A percentile compares a stretch with the other conserved stretches of the same genome.
Evolutionary conservation across 768 basidiomycete species (phyloP).

Genomic region (Russula compacta): DNA sequence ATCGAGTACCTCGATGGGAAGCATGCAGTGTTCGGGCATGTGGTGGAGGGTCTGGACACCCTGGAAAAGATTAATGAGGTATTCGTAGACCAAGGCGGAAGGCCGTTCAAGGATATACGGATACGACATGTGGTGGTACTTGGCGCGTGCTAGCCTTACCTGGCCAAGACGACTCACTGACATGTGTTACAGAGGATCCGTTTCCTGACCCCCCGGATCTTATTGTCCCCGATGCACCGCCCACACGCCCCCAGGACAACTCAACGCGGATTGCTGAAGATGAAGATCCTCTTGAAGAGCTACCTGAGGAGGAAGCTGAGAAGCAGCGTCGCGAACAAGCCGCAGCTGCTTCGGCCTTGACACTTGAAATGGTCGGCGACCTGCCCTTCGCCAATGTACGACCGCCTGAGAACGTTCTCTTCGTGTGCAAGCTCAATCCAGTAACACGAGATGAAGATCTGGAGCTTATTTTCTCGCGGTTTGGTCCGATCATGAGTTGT

Average conservation of each 20-base stretch:
- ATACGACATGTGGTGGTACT: constrained; percentile 95
- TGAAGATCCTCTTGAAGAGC: constrained; percentile 75
- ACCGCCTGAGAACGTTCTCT: constrained; percentile 96
- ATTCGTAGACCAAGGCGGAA: constrained; percentile 77
- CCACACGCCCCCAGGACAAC: constrained; percentile 74
- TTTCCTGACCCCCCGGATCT: constrained; percentile 82
- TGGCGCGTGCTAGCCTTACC: constrained; percentile 40
- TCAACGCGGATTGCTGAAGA: constrained; percentile 91
- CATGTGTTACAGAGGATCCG: constrained; percentile 66
- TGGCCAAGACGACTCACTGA: neutral
- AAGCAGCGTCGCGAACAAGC: constrained; percentile 74
- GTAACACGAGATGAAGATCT: constrained; percentile 94
- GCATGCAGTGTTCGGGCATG: constrained; percentile 88
- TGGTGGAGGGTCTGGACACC: constrained; percentile 90
- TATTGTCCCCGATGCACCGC: constrained; percentile 61
- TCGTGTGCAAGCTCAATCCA: constrained; percentile 97
- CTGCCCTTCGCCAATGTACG: constrained; percentile 96
- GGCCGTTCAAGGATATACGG: constrained; percentile 89
- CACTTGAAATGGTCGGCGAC: constrained; percentile 99
- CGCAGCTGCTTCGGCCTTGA: constrained; percentile 86
- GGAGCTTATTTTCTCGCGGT: constrained; percentile 94
- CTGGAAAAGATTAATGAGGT: constrained; percentile 90
- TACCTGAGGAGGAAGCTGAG: constrained; percentile 84
- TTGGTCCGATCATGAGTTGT: constrained; percentile 93
- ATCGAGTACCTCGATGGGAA: constrained; percentile 94